A percentile compares a stretch with the other conserved stretches of the same genome.
These are phyloP conservation scores for Phallus indusiatus DNA, from an alignment of 768 basidiomycete species.

Conservation along the genomic window DNA sequence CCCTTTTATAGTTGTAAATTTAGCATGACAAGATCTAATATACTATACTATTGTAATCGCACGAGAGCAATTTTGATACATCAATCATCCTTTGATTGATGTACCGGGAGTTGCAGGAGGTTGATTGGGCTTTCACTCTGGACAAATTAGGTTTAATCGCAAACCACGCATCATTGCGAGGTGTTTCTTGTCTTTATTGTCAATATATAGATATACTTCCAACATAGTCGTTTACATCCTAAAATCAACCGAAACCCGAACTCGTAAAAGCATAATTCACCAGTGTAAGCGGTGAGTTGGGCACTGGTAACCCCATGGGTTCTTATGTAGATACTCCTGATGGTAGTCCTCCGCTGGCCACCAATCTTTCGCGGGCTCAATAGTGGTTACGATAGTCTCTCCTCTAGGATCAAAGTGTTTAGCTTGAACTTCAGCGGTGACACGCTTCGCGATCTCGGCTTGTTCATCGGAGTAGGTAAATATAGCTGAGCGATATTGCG, in stretches of 20 bases:
- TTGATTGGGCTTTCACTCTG: no score
- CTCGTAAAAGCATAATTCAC: constrained; percentile 18
- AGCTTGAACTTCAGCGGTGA: constrained; percentile 76
- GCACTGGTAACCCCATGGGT: constrained; percentile 86
- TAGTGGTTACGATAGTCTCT: constrained; percentile 69
- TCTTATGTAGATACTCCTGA: constrained; percentile 74
- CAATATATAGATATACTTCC: no score
- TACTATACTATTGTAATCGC: background rate
- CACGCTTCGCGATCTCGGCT: constrained; percentile 54
- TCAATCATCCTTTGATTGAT: no score
- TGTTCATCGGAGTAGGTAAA: constrained; percentile 75
- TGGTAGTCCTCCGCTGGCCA: constrained; percentile 79
- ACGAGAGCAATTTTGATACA: background rate
- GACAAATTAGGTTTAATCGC: no score
- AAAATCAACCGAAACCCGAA: background rate
- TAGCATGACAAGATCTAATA: background rate
- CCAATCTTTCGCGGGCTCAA: constrained; percentile 64
- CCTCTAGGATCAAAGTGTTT: constrained; percentile 72
- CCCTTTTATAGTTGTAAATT: constrained; percentile 15
- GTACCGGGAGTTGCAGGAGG: no score
- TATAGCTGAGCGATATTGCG: constrained; percentile 90
- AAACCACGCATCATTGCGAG: no score
- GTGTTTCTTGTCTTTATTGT: no score
- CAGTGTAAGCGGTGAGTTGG: constrained; percentile 81
- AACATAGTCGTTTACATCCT: no score